Percentiles rank a stretch among this genome's conserved stretches.
Evolutionary conservation across 257 asterid species (phyloP).

Genomic region (Catharanthus roseus): DNA sequence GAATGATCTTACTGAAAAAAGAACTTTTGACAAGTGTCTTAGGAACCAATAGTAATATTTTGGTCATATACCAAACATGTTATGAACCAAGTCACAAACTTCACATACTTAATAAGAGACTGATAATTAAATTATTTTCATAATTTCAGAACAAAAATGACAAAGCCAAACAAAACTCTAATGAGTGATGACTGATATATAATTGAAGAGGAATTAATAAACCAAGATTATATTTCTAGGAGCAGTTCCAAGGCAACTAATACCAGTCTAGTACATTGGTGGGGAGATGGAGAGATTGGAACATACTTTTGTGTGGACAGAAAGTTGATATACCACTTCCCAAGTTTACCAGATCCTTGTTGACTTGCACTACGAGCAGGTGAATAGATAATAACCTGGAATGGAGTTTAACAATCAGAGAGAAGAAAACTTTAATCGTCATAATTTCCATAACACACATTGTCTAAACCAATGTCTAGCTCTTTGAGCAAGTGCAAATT

Average conservation of each 20-base stretch:
- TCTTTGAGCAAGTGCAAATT: background rate
- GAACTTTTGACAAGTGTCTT: background rate
- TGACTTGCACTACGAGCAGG: constrained; percentile 93
- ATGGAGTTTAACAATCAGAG: background rate
- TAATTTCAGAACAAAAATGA: too few species aligned
- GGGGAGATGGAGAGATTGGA: constrained; percentile 5
- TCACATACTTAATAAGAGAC: background rate
- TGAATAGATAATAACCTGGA: constrained; percentile 70
- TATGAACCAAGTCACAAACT: background rate
- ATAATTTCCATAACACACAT: background rate
- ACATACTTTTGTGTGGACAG: constrained; percentile 82
- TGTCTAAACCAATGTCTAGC: background rate
- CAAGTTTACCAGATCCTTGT: constrained; percentile 94
- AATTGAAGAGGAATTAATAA: background rate
- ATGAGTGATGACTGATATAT: background rate
- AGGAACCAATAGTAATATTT: background rate
- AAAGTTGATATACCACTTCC: constrained; percentile 87
- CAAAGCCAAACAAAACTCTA: background rate
- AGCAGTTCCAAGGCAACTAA: background rate
- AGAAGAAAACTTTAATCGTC: too few species aligned
- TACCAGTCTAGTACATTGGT: constrained; percentile 4
- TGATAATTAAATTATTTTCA: background rate
- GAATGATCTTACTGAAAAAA: constrained; percentile 7
- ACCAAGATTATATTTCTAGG: background rate
- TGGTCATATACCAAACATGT: background rate